A percentile compares a stretch with the other conserved stretches of the same genome.
Conservation (phyloP, 768 basidiomycete genomes). For the Exidia glandulosa region DNA sequence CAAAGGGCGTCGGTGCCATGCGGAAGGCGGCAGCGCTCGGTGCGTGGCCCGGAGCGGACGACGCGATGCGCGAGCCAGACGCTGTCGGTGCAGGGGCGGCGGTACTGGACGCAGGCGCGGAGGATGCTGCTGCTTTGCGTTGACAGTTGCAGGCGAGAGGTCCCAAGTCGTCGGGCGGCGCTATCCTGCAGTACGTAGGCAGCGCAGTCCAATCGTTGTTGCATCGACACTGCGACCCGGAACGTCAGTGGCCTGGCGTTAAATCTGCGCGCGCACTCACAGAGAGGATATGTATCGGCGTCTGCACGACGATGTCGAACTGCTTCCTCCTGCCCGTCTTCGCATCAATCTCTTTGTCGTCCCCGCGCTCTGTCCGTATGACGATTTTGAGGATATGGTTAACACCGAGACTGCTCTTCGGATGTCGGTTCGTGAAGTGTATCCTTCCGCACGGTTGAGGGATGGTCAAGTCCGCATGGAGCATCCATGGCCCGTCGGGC, state of each 20-base stretch:
- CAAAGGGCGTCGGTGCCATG: no score
- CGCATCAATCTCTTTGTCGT: conserved; percentile 48
- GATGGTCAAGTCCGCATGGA: conserved; percentile 57
- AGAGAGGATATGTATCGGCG: conserved; percentile 78
- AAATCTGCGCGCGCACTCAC: conserved; percentile 37
- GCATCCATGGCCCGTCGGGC: conserved; percentile 69
- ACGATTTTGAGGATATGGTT: conserved; percentile 71
- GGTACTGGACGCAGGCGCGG: no score
- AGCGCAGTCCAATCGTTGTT: conserved; percentile 71
- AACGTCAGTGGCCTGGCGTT: no score
- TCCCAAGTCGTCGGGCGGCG: background rate
- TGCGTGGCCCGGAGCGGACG: no score
- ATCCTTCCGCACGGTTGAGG: conserved; percentile 51
- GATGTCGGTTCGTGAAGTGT: conserved; percentile 73
- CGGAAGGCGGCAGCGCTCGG: background rate
- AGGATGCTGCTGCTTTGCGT: no score
- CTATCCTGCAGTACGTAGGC: conserved; percentile 48
- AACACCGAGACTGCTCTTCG: conserved; percentile 61
- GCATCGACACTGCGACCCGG: conserved; percentile 70
- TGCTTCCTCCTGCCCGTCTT: conserved; percentile 66
- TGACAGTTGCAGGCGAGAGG: conserved; percentile 24
- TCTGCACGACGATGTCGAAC: conserved; percentile 80
- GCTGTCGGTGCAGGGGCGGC: background rate
- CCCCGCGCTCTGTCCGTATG: conserved; percentile 74
- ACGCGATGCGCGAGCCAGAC: background rate